Evolutionary conservation across 306 rosid genomes (phyloP).

Genomic region (Fragaria vesca): DNA sequence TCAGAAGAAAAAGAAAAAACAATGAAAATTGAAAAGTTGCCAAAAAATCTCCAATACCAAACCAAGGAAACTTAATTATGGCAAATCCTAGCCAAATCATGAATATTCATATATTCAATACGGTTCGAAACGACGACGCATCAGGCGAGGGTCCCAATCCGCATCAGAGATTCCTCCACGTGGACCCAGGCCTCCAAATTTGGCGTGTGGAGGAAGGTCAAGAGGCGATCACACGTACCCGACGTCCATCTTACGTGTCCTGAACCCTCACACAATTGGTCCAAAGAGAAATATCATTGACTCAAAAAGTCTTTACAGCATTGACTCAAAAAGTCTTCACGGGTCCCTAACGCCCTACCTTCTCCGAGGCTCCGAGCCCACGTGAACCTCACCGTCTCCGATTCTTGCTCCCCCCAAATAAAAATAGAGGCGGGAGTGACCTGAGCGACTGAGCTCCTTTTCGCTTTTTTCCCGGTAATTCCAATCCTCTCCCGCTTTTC

Average conservation of each 20-base stretch:
- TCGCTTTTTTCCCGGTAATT: neutral
- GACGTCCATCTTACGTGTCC: neutral
- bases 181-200: neutral
- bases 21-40: too few species aligned
- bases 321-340: conserved; percentile 4
- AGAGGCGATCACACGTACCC: neutral
- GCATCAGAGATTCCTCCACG: neutral
- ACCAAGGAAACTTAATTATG: too few species aligned
- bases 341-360: neutral
- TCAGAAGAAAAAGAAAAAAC: too few species aligned
- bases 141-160: neutral
- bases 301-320: neutral
- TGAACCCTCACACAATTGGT: conserved; percentile 3
- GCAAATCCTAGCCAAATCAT: too few species aligned
- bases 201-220: neutral
- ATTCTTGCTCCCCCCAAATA: neutral
- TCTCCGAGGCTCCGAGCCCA: conserved; percentile 6
- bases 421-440: conserved; percentile 6
- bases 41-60: too few species aligned
- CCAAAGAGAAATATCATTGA: neutral
- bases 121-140: neutral
- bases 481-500: neutral
- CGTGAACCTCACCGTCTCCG: conserved; percentile 3
- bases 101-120: neutral
- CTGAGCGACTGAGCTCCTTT: neutral